Evolutionary conservation across 768 basidiomycete genomes (phyloP).

Genomic region (Floccularia luteovirens): DNA sequence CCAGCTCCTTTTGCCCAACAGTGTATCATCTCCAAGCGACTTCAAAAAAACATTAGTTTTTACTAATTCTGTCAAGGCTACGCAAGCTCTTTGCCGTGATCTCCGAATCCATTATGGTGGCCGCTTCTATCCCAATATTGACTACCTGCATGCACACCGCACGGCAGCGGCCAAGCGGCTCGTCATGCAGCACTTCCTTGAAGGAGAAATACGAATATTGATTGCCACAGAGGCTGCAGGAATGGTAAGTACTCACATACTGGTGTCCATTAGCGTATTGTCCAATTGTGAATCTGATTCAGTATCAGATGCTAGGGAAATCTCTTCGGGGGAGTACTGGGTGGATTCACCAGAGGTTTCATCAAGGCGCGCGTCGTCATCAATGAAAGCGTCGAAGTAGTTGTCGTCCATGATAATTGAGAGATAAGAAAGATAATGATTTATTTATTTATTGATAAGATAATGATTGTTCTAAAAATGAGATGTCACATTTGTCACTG

Average conservation of each 20-base stretch:
- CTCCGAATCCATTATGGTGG: constrained; percentile 9
- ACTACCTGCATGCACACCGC: constrained; percentile 16
- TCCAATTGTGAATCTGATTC: too few species aligned
- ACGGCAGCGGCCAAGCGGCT: constrained; percentile 11
- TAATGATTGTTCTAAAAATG: too few species aligned
- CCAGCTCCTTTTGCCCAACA: constrained; percentile 3
- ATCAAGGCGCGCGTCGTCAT: too few species aligned
- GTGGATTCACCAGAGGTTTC: too few species aligned
- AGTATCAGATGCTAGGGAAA: too few species aligned
- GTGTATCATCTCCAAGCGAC: constrained; percentile 5
- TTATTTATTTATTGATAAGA: too few species aligned
- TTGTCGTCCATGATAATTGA: too few species aligned
- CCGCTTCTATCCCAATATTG: constrained; percentile 9
- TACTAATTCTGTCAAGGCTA: constrained; percentile 12
- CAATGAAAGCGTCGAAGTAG: too few species aligned
- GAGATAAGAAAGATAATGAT: too few species aligned
- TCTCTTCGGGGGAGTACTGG: too few species aligned
- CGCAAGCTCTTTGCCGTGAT: constrained; percentile 9
- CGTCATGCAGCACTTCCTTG: constrained; percentile 15
- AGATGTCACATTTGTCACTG: constrained; percentile 1
- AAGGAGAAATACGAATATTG: constrained; percentile 15
- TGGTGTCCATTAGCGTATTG: too few species aligned
- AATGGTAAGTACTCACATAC: too few species aligned
- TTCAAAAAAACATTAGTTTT: constrained; percentile 15
- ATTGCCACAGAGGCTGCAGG: constrained; percentile 27